Percentiles rank a stretch among this genome's conserved stretches.
Conservation (phyloP, 2,329 filamentous ascomycete genomes). For the Fusarium coicis region DNA sequence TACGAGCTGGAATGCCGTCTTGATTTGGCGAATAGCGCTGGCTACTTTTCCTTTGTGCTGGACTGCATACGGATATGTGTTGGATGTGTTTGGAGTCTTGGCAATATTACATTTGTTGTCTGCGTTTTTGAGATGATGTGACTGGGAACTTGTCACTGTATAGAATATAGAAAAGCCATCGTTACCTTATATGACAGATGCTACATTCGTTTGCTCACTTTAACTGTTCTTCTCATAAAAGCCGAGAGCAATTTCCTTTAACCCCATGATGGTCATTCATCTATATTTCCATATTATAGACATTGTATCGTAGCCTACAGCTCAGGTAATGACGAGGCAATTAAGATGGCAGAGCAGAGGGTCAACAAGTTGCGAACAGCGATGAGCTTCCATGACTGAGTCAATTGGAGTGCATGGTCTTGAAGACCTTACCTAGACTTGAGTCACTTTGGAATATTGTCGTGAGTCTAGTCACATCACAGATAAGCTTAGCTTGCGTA, state of each 20-base stretch:
- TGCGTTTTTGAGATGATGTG: slow-evolving; percentile 1
- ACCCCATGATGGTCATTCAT: background rate
- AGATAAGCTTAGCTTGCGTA: background rate
- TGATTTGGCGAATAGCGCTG: slow-evolving; percentile 3
- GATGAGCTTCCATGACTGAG: too few species aligned
- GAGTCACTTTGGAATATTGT: background rate
- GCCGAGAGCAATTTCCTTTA: too few species aligned
- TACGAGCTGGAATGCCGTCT: slow-evolving; percentile 54
- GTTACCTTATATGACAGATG: slow-evolving; percentile 7
- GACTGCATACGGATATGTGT: slow-evolving; percentile 5
- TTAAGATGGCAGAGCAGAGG: background rate
- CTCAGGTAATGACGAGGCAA: background rate
- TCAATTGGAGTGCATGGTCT: background rate
- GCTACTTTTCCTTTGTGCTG: slow-evolving; percentile 2
- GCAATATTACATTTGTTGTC: background rate
- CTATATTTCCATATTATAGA: background rate
- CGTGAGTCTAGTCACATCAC: background rate
- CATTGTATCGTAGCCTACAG: background rate
- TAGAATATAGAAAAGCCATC: slow-evolving; percentile 30
- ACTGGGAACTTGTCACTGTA: slow-evolving; percentile 15
- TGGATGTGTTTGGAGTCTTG: slow-evolving; percentile 1
- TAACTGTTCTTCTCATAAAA: background rate
- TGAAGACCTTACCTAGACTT: background rate
- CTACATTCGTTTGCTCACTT: background rate
- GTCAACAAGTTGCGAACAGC: too few species aligned